These are phyloP conservation scores for Penicillium robsamsonii DNA, from an alignment of 495 filamentous ascomycete genomes.

Conservation along the genomic window DNA sequence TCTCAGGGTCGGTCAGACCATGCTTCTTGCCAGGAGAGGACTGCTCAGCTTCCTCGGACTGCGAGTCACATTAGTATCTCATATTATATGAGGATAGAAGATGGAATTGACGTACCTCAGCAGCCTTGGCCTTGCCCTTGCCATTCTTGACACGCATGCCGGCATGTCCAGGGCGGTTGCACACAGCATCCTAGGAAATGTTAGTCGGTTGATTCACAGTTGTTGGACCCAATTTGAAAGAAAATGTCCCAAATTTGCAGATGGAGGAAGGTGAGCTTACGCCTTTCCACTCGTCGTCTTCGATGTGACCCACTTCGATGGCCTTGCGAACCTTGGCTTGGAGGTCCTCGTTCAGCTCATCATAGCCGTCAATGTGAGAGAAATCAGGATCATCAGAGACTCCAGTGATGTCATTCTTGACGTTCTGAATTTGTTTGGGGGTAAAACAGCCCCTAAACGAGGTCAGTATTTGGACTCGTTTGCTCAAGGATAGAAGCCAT, in stretches of 20 bases:
- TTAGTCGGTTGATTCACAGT: background rate
- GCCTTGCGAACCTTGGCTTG: slow-evolving; percentile 63
- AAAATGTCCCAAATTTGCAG: background rate
- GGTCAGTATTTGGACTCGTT: slow-evolving; percentile 3
- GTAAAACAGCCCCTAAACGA: slow-evolving; percentile 74
- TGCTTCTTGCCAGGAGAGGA: slow-evolving; percentile 34
- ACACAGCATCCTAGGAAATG: slow-evolving; percentile 57
- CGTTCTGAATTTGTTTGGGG: slow-evolving; percentile 56
- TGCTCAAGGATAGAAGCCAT: background rate
- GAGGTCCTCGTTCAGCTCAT: slow-evolving; percentile 60
- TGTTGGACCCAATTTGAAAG: background rate
- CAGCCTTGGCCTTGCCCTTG: slow-evolving; percentile 20
- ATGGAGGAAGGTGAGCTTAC: slow-evolving; percentile 48
- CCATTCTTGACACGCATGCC: slow-evolving; percentile 53
- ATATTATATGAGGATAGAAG: slow-evolving; percentile 7
- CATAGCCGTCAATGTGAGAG: slow-evolving; percentile 64
- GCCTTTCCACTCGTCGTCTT: slow-evolving; percentile 74
- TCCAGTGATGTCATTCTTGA: slow-evolving; percentile 13
- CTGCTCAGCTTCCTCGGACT: background rate
- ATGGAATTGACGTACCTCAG: background rate
- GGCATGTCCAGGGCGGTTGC: slow-evolving; percentile 62
- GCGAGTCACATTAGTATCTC: slow-evolving; percentile 4
- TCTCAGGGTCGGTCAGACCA: slow-evolving; percentile 14
- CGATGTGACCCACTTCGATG: slow-evolving; percentile 68
- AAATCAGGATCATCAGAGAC: slow-evolving; percentile 35